These are phyloP conservation scores for Fusarium oxysporum DNA, from an alignment of 2,329 filamentous ascomycete genomes.

Conservation along the genomic window DNA sequence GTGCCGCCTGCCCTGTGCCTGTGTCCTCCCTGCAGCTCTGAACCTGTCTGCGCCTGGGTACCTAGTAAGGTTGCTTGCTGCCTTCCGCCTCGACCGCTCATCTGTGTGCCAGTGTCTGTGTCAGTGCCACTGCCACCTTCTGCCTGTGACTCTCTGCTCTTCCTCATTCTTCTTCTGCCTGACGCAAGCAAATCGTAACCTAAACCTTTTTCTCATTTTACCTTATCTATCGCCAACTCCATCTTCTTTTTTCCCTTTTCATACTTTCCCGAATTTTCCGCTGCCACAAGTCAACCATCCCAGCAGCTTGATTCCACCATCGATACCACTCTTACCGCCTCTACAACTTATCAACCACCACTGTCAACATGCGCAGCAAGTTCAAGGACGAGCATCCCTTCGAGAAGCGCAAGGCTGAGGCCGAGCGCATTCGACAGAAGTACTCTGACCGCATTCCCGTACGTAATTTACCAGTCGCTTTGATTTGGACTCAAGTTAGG, in stretches of 20 bases:
- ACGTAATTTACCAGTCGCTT: constrained; percentile 58
- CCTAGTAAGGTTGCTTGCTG: constrained; percentile 17
- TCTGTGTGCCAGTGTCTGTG: constrained; percentile 43
- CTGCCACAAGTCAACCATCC: constrained; percentile 13
- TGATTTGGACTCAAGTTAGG: background rate
- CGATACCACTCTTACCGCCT: constrained; percentile 33
- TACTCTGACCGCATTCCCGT: constrained; percentile 98
- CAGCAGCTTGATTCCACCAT: constrained; percentile 18
- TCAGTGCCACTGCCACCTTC: constrained; percentile 40
- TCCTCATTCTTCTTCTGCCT: constrained; percentile 46
- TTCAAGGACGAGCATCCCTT: constrained; percentile 99
- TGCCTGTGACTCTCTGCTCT: constrained; percentile 34
- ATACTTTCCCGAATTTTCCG: background rate
- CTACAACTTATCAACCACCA: constrained; percentile 37
- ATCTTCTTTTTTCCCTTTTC: constrained; percentile 22
- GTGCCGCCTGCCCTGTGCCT: constrained; percentile 37
- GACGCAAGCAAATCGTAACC: constrained; percentile 47
- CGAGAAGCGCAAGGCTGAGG: constrained; percentile 99
- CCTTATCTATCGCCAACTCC: constrained; percentile 34
- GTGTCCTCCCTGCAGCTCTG: constrained; percentile 25
- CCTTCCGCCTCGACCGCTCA: constrained; percentile 45
- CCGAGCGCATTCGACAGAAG: constrained; percentile 98
- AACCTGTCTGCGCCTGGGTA: constrained; percentile 12
- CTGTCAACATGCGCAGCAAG: constrained; percentile 91
- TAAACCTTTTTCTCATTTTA: constrained; percentile 38